Evolutionary conservation across 2,329 filamentous ascomycete species (phyloP).

Genomic region (Pseudogymnoascus verrucosus): DNA sequence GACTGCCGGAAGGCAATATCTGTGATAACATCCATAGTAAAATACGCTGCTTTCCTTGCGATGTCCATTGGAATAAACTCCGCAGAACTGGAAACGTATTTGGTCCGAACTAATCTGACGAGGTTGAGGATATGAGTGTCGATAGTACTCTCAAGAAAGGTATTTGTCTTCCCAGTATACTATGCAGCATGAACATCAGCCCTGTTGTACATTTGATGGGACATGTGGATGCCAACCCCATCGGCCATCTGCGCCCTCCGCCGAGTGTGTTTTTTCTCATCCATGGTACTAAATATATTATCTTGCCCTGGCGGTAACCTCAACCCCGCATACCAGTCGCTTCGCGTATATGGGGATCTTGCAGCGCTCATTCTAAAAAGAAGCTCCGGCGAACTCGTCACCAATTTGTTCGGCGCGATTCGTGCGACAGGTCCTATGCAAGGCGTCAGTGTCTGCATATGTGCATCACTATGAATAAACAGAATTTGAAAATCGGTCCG

Average conservation of each 20-base stretch:
- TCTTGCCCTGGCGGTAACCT: constrained; percentile 8
- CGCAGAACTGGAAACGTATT: constrained; percentile 36
- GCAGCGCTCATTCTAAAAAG: constrained; percentile 18
- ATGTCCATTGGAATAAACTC: constrained; percentile 38
- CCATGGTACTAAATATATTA: constrained; percentile 9
- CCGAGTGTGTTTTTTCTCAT: constrained; percentile 3
- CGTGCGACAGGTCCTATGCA: constrained; percentile 17
- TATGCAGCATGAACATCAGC: constrained; percentile 18
- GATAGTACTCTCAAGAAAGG: constrained; percentile 33
- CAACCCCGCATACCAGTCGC: constrained; percentile 15
- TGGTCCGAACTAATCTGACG: constrained; percentile 37
- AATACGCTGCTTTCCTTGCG: constrained; percentile 42
- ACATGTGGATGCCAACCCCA: neutral
- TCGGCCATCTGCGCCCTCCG: constrained; percentile 9
- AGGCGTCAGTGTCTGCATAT: neutral
- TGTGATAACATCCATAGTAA: constrained; percentile 46
- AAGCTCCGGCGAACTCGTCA: constrained; percentile 19
- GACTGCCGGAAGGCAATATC: constrained; percentile 43
- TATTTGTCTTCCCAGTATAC: constrained; percentile 45
- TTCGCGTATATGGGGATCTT: constrained; percentile 19
- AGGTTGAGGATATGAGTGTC: constrained; percentile 33
- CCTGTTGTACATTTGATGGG: neutral
- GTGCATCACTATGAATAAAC: neutral
- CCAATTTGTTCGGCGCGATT: constrained; percentile 22
- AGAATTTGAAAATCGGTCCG: neutral